Evolutionary conservation across 192 early-diverging fungal species (phyloP).

Genomic region (Jimgerdemannia lactiflua): DNA sequence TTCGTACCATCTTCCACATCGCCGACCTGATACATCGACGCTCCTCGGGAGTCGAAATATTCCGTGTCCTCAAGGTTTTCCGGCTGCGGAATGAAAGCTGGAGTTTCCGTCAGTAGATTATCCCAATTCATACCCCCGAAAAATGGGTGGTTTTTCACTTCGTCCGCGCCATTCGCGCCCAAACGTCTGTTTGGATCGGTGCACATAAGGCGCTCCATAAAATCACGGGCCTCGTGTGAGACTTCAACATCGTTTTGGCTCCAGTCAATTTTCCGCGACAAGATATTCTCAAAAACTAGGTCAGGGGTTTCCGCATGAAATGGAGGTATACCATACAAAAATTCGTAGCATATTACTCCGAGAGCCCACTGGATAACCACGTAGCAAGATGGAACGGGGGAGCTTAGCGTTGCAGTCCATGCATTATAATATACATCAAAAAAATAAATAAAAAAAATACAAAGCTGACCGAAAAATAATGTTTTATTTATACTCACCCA

Average conservation of each 20-base stretch:
- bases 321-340: slow-evolving; percentile 78
- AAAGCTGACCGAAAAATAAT: not conserved
- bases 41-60: slow-evolving; percentile 93
- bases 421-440: not conserved
- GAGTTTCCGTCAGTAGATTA: slow-evolving; percentile 50
- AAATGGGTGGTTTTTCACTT: slow-evolving; percentile 76
- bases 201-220: slow-evolving; percentile 78
- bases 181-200: slow-evolving; percentile 59
- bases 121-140: slow-evolving; percentile 78
- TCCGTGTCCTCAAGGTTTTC: slow-evolving; percentile 80
- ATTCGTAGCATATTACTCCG: slow-evolving; percentile 88
- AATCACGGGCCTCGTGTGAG: slow-evolving; percentile 68
- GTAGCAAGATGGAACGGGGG: not conserved
- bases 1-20: slow-evolving; percentile 37
- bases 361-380: slow-evolving; percentile 68
- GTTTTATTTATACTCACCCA: slow-evolving; percentile 59
- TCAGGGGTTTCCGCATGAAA: slow-evolving; percentile 77
- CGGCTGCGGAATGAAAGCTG: slow-evolving; percentile 81
- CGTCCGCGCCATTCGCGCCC: slow-evolving; percentile 67
- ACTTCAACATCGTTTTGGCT: slow-evolving; percentile 54
- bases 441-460: slow-evolving; percentile 8
- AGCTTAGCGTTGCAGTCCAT: not conserved
- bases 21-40: slow-evolving; percentile 45
- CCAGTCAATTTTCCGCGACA: slow-evolving; percentile 74
- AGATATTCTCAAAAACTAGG: slow-evolving; percentile 83